Percentiles rank a stretch among this genome's conserved stretches.
Conservation (phyloP, 495 filamentous ascomycete species). For the Cetradonia linearis region DNA sequence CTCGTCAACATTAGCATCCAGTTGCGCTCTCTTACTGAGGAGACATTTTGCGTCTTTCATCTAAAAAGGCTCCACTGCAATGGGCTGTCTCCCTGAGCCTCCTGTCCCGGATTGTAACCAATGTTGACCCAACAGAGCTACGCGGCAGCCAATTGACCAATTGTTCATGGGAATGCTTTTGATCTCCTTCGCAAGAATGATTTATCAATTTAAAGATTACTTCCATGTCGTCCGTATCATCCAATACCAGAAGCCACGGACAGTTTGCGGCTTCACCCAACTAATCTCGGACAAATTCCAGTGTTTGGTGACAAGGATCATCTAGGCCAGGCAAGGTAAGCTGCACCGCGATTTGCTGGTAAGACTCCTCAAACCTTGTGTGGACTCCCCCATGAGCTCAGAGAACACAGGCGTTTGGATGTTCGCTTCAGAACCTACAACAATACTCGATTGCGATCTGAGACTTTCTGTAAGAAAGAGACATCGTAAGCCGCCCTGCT, state of each 20-base stretch:
- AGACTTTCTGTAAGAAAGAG: neutral
- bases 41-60: constrained; percentile 22
- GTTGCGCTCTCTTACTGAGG: constrained; percentile 18
- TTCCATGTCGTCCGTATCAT: constrained; percentile 30
- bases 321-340: neutral
- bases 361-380: constrained; percentile 3
- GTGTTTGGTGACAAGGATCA: constrained; percentile 25
- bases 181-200: neutral
- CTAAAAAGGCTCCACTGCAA: constrained; percentile 24
- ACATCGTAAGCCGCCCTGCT: neutral
- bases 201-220: neutral
- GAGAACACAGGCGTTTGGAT: constrained; percentile 35
- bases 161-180: neutral
- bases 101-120: constrained; percentile 29
- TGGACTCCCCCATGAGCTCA: constrained; percentile 37
- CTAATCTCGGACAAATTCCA: constrained; percentile 32
- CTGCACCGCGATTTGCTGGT: neutral
- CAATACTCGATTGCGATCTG: constrained; percentile 11
- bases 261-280: constrained; percentile 25
- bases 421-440: constrained; percentile 29
- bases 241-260: constrained; percentile 31
- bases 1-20: constrained; percentile 26
- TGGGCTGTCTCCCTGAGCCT: constrained; percentile 21
- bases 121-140: constrained; percentile 3
- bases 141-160: neutral